Conservation (phyloP, 2,329 filamentous ascomycete genomes). For the Graphium sp. region DNA sequence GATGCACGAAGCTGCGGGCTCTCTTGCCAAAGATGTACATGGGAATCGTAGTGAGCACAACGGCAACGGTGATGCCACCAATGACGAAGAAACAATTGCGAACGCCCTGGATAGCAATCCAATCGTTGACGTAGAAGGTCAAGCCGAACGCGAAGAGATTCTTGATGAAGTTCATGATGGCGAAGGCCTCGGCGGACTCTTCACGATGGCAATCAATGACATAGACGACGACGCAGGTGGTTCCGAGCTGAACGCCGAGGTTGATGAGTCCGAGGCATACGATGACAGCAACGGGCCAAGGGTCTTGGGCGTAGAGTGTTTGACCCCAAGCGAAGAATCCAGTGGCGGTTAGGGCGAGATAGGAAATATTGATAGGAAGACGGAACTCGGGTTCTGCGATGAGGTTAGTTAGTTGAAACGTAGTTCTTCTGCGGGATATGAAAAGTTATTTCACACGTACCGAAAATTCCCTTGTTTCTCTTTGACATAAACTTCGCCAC, state of each 20-base stretch:
- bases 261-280: slow-evolving; percentile 16
- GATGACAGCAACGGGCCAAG: slow-evolving; percentile 13
- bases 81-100: slow-evolving; percentile 6
- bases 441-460: slow-evolving; percentile 2
- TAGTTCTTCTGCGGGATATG: not conserved
- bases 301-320: slow-evolving; percentile 8
- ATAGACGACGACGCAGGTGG: slow-evolving; percentile 18
- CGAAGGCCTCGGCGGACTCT: slow-evolving; percentile 18
- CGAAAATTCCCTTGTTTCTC: slow-evolving; percentile 17
- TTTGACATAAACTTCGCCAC: slow-evolving; percentile 14
- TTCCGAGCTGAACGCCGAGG: slow-evolving; percentile 18
- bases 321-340: slow-evolving; percentile 18
- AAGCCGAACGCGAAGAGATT: slow-evolving; percentile 19
- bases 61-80: slow-evolving; percentile 5
- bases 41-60: slow-evolving; percentile 17
- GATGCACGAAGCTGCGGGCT: slow-evolving; percentile 4
- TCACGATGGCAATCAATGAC: slow-evolving; percentile 19
- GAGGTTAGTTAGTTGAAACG: not conserved
- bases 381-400: slow-evolving; percentile 18
- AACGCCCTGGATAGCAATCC: slow-evolving; percentile 17
- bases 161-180: slow-evolving; percentile 20
- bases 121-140: slow-evolving; percentile 20
- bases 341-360: slow-evolving; percentile 15
- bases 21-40: slow-evolving; percentile 7
- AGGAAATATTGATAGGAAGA: slow-evolving; percentile 16